These are phyloP conservation scores for Serendipita sp. DNA, from an alignment of 768 basidiomycete species.

Conservation along the genomic window DNA sequence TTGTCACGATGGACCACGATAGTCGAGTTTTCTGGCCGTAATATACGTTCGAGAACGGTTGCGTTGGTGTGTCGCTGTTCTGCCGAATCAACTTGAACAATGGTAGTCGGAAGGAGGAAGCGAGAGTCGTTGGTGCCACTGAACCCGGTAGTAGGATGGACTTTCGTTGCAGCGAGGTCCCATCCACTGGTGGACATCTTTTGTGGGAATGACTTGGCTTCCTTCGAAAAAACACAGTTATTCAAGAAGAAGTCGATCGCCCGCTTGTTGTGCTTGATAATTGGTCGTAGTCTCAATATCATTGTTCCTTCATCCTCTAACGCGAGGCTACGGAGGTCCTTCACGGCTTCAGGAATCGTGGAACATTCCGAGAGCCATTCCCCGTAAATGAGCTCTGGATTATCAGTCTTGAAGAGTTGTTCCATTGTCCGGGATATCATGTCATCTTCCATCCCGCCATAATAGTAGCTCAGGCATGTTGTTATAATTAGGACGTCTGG, in stretches of 20 bases:
- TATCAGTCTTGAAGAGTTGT: conserved; percentile 24
- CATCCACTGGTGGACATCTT: conserved; percentile 35
- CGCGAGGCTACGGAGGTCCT: conserved; percentile 26
- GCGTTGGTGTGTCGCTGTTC: conserved; percentile 29
- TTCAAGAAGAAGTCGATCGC: conserved; percentile 33
- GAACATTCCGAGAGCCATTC: conserved; percentile 17
- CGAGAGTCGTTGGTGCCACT: conserved; percentile 40
- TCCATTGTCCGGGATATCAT: conserved; percentile 26
- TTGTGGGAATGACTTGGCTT: conserved; percentile 30
- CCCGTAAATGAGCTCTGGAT: conserved; percentile 27
- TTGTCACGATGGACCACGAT: conserved; percentile 18
- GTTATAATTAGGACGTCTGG: conserved; percentile 31
- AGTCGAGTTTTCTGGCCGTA: conserved; percentile 25
- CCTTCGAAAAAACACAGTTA: conserved; percentile 31
- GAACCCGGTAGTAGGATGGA: conserved; percentile 29
- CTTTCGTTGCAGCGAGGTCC: conserved; percentile 31
- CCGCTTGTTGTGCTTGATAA: conserved; percentile 23
- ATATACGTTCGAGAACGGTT: conserved; percentile 23
- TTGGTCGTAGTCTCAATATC: conserved; percentile 16
- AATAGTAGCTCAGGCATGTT: conserved; percentile 35
- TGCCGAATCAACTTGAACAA: conserved; percentile 22
- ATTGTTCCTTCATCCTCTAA: conserved; percentile 23
- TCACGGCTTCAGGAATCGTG: conserved; percentile 18
- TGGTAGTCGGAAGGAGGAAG: conserved; percentile 20
- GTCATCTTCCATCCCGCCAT: conserved; percentile 24